Evolutionary conservation across 2,329 filamentous ascomycete species (phyloP), one percentile per base, ranked within the genome.

Genomic region (Fusarium devonianum): DNA sequence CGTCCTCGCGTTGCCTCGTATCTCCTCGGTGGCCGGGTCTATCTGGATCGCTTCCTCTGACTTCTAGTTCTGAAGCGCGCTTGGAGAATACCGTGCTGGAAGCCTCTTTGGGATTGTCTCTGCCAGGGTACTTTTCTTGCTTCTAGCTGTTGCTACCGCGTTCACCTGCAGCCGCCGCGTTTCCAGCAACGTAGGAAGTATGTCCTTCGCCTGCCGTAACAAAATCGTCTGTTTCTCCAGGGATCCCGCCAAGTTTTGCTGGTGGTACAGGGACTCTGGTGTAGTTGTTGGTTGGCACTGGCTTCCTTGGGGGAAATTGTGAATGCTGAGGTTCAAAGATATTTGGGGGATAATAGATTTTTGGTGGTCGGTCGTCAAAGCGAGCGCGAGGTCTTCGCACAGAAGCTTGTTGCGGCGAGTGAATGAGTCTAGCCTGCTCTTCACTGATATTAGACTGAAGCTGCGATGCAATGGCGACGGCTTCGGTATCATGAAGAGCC

Each of bases 1-100:
- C 13, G 26, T 34, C 40, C 37, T 42, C 39, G 60, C 37, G 23
- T 58, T 56, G 42, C 43, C 39, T 45, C 59, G 53, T 19, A 53
- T 55, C 42, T 60, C 47, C 23, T 55, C 25, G 32, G 40, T 36
- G 13, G 50, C 39, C 34, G 49, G 39, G 29, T 33, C 26, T 41
- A 29, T 34, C 10, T 23, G 23, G 7, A 25, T 14, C 30, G 13
- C 16, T 26, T 22, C 33, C 22, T 26, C 18, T 25, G 21, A 37
- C 12, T 14, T 37, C 35, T 54, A 37, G 42, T 7, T 13, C 34
- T 26, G 23, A n/a, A n/a, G 10, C n/a, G 14, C 25, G 25, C 21
- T 11, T 19, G 33, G 9, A 28, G 37, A 43, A 41, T 17, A 37
- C 30, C 39, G 53, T 35, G 29, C 13, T n/a, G 39, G 43, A n/a